phyloP scores from a whole-genome alignment of 2,329 filamentous ascomycete genomes.

The Trichocomaceae sp. region DNA sequence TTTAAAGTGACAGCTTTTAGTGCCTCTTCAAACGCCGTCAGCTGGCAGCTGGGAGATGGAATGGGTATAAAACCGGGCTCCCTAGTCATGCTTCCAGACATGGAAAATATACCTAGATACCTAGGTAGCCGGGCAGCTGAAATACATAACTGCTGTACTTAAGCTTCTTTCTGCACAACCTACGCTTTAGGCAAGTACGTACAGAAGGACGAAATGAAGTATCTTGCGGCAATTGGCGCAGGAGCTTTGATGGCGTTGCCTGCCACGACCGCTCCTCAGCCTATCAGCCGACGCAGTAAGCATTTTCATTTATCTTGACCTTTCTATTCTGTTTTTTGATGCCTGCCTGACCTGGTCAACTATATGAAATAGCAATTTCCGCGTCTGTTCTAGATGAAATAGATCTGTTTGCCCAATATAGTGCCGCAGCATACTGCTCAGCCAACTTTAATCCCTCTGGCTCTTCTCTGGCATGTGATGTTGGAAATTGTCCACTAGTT shows the following conservation, averaged over 20 bases:
- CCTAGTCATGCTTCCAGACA: background rate
- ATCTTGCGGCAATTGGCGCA: background rate
- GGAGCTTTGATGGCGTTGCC: background rate
- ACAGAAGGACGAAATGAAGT: background rate
- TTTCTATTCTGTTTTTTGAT: background rate
- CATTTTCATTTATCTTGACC: background rate
- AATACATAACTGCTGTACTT: too few species aligned
- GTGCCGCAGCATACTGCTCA: slow-evolving; percentile 49
- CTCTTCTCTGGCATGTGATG: slow-evolving; percentile 37
- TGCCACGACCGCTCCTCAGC: background rate
- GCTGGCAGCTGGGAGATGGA: too few species aligned
- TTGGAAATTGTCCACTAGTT: slow-evolving; percentile 44
- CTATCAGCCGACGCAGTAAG: slow-evolving; percentile 5
- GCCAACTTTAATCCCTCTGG: slow-evolving; percentile 43
- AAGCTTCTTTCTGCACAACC: background rate
- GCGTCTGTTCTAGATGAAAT: slow-evolving; percentile 35
- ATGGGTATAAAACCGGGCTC: background rate
- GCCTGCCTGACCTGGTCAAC: background rate
- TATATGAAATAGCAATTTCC: background rate
- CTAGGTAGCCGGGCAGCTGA: background rate
- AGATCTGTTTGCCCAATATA: slow-evolving; percentile 46
- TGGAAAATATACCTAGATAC: background rate
- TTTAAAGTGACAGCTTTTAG: background rate
- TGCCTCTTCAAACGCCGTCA: too few species aligned
- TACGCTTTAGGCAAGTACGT: too few species aligned